Evolutionary conservation across 306 rosid species (phyloP), one percentile per base, ranked within the genome.

Genomic region (Trichosanthes cucumerina): DNA sequence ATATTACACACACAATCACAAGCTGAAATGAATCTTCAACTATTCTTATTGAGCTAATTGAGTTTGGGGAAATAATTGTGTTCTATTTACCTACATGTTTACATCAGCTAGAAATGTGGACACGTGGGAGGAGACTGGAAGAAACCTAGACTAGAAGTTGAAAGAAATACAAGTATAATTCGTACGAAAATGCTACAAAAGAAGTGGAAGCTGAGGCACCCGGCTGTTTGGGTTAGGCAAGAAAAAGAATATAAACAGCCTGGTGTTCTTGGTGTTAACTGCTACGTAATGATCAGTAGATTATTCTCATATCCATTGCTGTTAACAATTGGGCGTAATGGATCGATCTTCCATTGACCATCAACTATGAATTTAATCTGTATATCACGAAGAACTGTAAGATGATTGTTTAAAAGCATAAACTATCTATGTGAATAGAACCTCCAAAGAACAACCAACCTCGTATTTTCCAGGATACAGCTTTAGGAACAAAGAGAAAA

Each of bases 281-380:
- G 7, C 75, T 78, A 88, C 16, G 85, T 81, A 79, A 96, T 19
- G 3, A 87, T 62, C 24, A 96, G 91, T 36, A 91, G 76, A 82
- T 96, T 96, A 70, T 96, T 96, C 82, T 88, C 82, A 23, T 80
- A 57, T 36, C 98, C 97, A 18, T 73, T 83, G 83, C 72, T 83
- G 39, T 21, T 46, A 71, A 93, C 93, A 50, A 87, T 60, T 3
- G 97, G 93, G 75, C 97, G 96, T 24, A 93, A 80, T 0, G 94
- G 99, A 84, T 93, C 97, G 53, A 89, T 41, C 88, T 81, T 88
- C 99, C 99, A 96, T 82, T 90, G 84, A 16, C 98, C 98, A 59
- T 96, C 99, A 71, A 93, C 99, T 49, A 96, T 85, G 90, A 96
- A 96, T 78, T 96, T 96, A 53, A 93, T 91, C 98, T 96, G 93